Evolutionary conservation across 2,329 filamentous ascomycete species (phyloP).

Genomic region (Aspergillus awamori): DNA sequence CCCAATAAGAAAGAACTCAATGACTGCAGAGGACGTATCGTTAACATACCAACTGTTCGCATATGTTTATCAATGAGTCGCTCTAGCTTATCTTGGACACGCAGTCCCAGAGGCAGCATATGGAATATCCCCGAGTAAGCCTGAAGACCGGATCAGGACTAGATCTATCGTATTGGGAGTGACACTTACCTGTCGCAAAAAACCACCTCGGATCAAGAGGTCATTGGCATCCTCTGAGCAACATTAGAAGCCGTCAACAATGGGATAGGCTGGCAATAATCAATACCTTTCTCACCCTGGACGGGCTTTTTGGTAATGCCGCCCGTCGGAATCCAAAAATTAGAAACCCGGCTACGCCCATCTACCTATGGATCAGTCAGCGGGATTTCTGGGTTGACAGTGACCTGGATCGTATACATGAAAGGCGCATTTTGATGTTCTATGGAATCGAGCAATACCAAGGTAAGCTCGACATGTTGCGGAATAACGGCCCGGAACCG

Average conservation of each 20-base stretch:
- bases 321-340: slow-evolving; percentile 77
- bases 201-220: slow-evolving; percentile 71
- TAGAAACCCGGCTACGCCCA: slow-evolving; percentile 66
- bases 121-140: slow-evolving; percentile 91
- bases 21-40: slow-evolving; percentile 12
- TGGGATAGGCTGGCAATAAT: neutral
- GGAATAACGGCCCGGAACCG: slow-evolving; percentile 28
- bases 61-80: slow-evolving; percentile 86
- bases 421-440: slow-evolving; percentile 29
- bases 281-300: slow-evolving; percentile 49
- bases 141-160: slow-evolving; percentile 43
- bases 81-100: slow-evolving; percentile 88
- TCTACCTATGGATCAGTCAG: slow-evolving; percentile 50
- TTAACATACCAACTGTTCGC: slow-evolving; percentile 64
- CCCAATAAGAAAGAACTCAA: neutral
- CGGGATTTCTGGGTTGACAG: neutral
- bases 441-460: slow-evolving; percentile 21
- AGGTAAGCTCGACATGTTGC: slow-evolving; percentile 32
- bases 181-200: slow-evolving; percentile 66
- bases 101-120: slow-evolving; percentile 79
- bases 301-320: slow-evolving; percentile 61
- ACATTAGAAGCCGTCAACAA: slow-evolving; percentile 14
- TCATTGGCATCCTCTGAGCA: slow-evolving; percentile 61
- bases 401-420: slow-evolving; percentile 36
- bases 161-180: neutral